phyloP scores from a whole-genome alignment of 352 stramenopile genomes.

The Phytophthora citrophthora region DNA sequence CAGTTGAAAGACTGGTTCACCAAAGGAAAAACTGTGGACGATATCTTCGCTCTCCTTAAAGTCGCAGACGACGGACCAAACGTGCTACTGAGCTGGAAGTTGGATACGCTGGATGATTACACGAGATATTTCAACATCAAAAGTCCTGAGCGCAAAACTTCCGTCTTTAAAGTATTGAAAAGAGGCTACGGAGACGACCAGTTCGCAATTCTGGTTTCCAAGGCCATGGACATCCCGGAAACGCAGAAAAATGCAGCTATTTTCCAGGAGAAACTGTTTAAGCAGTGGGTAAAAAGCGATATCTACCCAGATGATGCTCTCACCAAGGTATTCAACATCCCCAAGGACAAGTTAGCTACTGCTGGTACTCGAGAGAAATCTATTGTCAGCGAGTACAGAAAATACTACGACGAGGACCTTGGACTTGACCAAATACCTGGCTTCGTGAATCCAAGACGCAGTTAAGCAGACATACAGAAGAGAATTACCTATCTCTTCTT shows the following conservation, averaged over 20 bases:
- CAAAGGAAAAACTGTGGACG: not conserved
- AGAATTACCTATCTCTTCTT: too few relatives aligned
- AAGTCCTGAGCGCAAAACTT: not conserved
- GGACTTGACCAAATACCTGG: not conserved
- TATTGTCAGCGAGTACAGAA: not conserved
- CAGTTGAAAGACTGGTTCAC: not conserved
- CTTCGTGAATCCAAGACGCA: conserved; percentile 14
- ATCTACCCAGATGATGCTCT: not conserved
- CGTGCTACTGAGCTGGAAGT: not conserved
- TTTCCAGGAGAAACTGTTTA: not conserved
- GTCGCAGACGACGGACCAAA: not conserved
- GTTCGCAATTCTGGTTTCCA: not conserved
- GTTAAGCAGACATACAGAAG: not conserved
- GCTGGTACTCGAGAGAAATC: not conserved
- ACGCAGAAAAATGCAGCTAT: not conserved
- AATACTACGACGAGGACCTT: not conserved
- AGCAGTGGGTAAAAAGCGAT: not conserved
- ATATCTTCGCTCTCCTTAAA: not conserved
- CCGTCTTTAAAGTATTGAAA: not conserved
- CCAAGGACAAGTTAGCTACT: not conserved
- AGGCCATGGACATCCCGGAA: not conserved
- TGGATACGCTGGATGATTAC: not conserved
- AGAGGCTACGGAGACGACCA: not conserved
- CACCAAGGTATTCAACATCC: not conserved
- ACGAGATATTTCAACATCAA: not conserved